Percentiles rank a stretch among this genome's conserved stretches.
Evolutionary conservation across 306 rosid species (phyloP).

Genomic region (Rubus idaeus): DNA sequence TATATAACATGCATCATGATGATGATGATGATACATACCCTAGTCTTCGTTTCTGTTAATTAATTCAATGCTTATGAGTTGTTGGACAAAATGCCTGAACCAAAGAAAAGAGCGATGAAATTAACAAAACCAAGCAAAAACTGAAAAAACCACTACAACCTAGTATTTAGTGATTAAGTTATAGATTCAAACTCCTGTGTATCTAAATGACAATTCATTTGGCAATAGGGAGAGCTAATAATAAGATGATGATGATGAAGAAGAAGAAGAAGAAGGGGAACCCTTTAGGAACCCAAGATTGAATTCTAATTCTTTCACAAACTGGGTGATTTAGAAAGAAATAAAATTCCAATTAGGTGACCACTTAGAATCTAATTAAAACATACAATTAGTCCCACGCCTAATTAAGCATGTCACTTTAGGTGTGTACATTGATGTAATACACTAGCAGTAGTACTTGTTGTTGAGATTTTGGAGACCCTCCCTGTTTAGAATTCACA

Average conservation of each 20-base stretch:
- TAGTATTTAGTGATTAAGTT: not conserved
- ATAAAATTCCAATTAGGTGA: no score
- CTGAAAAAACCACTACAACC: not conserved
- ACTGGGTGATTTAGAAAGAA: no score
- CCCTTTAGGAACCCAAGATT: no score
- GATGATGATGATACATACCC: no score
- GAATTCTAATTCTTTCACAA: no score
- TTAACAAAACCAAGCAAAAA: not conserved
- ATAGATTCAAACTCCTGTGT: no score
- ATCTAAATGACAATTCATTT: no score
- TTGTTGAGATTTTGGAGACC: no score
- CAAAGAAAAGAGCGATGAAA: not conserved
- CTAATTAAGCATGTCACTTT: not conserved
- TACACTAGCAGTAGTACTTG: not conserved
- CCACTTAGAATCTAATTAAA: not conserved
- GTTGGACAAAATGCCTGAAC: not conserved
- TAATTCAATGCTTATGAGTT: not conserved
- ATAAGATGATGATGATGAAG: not conserved
- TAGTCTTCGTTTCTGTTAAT: no score
- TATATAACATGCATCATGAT: no score
- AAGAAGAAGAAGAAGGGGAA: not conserved
- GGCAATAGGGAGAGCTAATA: not conserved
- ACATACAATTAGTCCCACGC: no score
- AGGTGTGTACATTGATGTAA: not conserved
- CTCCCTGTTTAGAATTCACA: no score